These are phyloP conservation scores for Lachnellula subtilissima DNA, from an alignment of 2,329 filamentous ascomycete genomes.

Conservation along the genomic window DNA sequence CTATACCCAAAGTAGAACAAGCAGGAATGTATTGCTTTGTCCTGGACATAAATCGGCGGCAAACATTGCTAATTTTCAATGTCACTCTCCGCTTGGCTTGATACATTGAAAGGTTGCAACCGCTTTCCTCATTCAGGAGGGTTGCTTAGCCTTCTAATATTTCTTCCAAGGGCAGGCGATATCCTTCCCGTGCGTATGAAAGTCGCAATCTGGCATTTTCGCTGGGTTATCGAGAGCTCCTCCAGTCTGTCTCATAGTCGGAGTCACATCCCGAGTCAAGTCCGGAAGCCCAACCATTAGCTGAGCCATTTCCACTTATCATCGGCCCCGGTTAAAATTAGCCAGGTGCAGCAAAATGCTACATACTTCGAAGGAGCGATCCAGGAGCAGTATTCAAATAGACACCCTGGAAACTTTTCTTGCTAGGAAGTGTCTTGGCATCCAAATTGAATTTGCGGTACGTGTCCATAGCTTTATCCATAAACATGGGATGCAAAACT, in stretches of 20 bases:
- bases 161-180: background rate
- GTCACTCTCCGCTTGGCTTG: too few relatives aligned
- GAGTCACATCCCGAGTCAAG: background rate
- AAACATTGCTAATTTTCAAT: rapidly evolving
- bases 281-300: background rate
- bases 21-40: too few relatives aligned
- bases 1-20: too few relatives aligned
- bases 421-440: background rate
- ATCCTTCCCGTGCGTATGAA: background rate
- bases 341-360: background rate
- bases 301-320: background rate
- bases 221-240: background rate
- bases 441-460: background rate
- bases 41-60: too few relatives aligned
- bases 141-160: too few relatives aligned
- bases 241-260: background rate
- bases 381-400: background rate
- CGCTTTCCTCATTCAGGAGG: too few relatives aligned
- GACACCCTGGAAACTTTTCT: background rate
- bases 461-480: conserved; percentile 2
- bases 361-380: background rate
- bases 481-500: conserved; percentile 4
- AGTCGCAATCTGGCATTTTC: background rate
- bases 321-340: background rate
- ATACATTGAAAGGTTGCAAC: too few relatives aligned